Percentiles rank a stretch among this genome's conserved stretches.
phyloP scores from a whole-genome alignment of 805 yeast species.

The Maudiozyma barnettii region DNA sequence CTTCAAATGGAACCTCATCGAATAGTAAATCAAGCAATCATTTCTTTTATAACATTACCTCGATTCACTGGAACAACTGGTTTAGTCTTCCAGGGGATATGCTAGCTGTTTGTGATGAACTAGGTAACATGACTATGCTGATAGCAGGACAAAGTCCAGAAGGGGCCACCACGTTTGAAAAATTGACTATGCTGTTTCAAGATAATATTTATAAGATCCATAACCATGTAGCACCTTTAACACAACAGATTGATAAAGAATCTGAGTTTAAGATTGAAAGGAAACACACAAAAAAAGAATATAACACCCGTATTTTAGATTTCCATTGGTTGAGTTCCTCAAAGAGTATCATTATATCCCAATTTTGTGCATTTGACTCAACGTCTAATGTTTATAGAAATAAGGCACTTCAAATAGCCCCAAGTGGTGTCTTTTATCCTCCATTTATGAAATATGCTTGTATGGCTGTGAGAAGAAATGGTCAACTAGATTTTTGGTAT shows the following conservation, averaged over 20 bases:
- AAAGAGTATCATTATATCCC: constrained; percentile 25
- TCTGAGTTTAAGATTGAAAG: constrained; percentile 25
- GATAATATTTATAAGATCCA: constrained; percentile 30
- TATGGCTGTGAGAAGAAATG: constrained; percentile 27
- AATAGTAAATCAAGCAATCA: constrained; percentile 17
- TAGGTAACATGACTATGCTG: constrained; percentile 54
- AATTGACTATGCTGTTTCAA: constrained; percentile 30
- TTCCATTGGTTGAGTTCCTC: constrained; percentile 38
- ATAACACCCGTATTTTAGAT: constrained; percentile 29
- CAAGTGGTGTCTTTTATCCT: constrained; percentile 30
- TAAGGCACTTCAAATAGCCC: constrained; percentile 28
- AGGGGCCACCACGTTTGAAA: constrained; percentile 27
- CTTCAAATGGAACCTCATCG: neutral
- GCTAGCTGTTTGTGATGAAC: constrained; percentile 64
- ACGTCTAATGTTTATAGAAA: constrained; percentile 21
- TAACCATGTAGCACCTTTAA: constrained; percentile 22
- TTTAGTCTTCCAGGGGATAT: constrained; percentile 52
- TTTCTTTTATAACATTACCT: constrained; percentile 31
- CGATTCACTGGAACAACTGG: constrained; percentile 62
- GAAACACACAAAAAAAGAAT: constrained; percentile 30
- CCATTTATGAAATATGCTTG: constrained; percentile 32
- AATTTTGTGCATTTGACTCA: constrained; percentile 26
- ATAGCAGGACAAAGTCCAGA: constrained; percentile 40
- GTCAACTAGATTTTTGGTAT: constrained; percentile 31
- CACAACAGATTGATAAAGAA: constrained; percentile 27